Evolutionary conservation across 2,329 filamentous ascomycete species (phyloP), one percentile per base, ranked within the genome.

Genomic region (Aspergillus versicolor): DNA sequence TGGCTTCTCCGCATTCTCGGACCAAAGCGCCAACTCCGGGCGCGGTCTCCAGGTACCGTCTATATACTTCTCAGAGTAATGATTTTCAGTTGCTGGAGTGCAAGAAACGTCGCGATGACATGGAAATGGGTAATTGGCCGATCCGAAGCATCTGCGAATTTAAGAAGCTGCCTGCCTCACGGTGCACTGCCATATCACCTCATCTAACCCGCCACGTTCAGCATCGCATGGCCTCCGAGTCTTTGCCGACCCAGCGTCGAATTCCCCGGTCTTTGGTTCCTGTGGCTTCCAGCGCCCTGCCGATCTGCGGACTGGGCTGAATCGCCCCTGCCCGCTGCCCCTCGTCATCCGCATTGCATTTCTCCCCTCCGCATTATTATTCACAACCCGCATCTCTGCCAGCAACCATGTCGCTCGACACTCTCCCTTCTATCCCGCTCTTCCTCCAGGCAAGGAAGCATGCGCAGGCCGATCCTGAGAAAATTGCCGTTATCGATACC

Each of bases 401-500:
- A 34, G 38, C 17, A 15, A 44, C 8, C 24, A 52, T 59, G 40
- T 50, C 48, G 17, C 44, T 62, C 44, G 61, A 69, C 42, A 69
- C 71, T 4, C 63, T 77, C 43, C 73, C 74, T 8, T 72, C 72
- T 8, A 63, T 77, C 11, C 75, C 75, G 32, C 62, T 77, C 19
- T 77, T 78, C 55, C 57, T 72, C 22, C 70, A 68, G 41, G 76
- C 75, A 5, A 69, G 67, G 55, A 68, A 71, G 24, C 68, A 73
- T 60, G 73, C 71, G 9, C 65, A 65, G 38, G 65, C 62, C 30
- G 64, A 72, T 50, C 63, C 70, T 12, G 52, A 63, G 27, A 76
- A 77, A 52, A 59, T 75, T 38, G 76, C 75, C 11, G 63, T 78
- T 15, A 65, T 77, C 42, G 75, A 77, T 57, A 63, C 66, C 17